Evolutionary conservation across 176 grass and related monocot species (phyloP).

Genomic region (Dactylis glomerata): DNA sequence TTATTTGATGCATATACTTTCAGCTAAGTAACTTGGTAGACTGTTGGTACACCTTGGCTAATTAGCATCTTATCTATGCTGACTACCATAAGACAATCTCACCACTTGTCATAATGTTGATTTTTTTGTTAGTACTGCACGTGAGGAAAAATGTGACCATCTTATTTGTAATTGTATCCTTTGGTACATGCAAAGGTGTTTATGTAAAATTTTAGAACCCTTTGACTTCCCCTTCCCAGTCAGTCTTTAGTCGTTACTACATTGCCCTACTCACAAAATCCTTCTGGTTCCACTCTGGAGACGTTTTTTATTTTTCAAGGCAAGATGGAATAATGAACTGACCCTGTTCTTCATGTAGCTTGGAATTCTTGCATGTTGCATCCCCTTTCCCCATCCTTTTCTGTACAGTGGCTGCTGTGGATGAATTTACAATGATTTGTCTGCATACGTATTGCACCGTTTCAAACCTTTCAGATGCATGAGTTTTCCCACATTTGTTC

Average conservation of each 20-base stretch:
- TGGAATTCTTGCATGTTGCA: background rate
- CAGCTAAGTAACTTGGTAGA: background rate
- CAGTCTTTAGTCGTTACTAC: background rate
- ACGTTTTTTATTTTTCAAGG: background rate
- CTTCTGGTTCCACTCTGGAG: slow-evolving; percentile 3
- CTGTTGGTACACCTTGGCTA: background rate
- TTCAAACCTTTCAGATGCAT: background rate
- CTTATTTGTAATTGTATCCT: background rate
- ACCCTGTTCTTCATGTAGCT: slow-evolving; percentile 7
- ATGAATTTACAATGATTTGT: slow-evolving; percentile 24
- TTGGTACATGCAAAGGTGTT: background rate
- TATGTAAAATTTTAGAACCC: background rate
- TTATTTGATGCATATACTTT: slow-evolving; percentile 6
- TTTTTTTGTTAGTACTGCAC: slow-evolving; percentile 6
- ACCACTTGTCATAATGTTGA: background rate
- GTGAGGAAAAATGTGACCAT: background rate
- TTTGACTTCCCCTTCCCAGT: background rate
- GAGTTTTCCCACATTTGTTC: background rate
- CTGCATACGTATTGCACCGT: background rate
- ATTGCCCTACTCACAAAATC: slow-evolving; percentile 17
- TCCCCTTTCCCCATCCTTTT: background rate
- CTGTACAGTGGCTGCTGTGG: background rate
- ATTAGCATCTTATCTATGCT: background rate
- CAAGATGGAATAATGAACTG: background rate
- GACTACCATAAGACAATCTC: background rate